Conservation (phyloP, 768 basidiomycete species). For the Boletus rubescentipes region DNA sequence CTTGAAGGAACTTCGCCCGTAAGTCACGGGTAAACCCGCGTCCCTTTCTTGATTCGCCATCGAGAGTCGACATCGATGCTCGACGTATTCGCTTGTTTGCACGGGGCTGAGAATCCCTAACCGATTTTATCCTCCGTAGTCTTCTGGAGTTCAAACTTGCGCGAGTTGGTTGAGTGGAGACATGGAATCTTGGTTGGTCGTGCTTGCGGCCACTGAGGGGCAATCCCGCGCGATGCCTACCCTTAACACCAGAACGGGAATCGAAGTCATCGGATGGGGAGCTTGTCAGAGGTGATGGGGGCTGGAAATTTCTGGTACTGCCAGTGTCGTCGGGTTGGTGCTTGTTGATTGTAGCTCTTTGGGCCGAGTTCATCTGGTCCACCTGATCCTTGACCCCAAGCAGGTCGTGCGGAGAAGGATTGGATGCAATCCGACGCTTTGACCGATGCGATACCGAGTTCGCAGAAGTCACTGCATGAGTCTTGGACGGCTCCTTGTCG, state of each 20-base stretch:
- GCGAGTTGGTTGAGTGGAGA: not conserved
- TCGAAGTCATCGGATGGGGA: not conserved
- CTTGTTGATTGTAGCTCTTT: not conserved
- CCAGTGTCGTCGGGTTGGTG: not conserved
- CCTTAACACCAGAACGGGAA: not conserved
- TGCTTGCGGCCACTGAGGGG: not conserved
- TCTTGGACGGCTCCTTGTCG: constrained; percentile 9
- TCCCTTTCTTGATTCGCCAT: not conserved
- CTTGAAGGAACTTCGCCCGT: not conserved
- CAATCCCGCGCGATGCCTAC: not conserved
- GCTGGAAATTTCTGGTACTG: not conserved
- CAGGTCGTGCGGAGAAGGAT: not conserved
- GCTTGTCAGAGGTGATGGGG: not conserved
- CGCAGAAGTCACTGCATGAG: not conserved
- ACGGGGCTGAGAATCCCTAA: not conserved
- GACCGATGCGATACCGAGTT: constrained; percentile 5
- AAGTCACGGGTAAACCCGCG: not conserved
- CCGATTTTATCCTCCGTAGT: not conserved
- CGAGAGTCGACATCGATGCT: not conserved
- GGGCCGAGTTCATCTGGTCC: not conserved
- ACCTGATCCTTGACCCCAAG: not conserved
- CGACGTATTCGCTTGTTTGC: constrained; percentile 15
- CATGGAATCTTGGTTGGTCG: not conserved
- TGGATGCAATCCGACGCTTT: constrained; percentile 13
- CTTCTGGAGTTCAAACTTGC: not conserved